phyloP scores from a whole-genome alignment of 2,329 filamentous ascomycete genomes.

The Xylariaceae sp. region DNA sequence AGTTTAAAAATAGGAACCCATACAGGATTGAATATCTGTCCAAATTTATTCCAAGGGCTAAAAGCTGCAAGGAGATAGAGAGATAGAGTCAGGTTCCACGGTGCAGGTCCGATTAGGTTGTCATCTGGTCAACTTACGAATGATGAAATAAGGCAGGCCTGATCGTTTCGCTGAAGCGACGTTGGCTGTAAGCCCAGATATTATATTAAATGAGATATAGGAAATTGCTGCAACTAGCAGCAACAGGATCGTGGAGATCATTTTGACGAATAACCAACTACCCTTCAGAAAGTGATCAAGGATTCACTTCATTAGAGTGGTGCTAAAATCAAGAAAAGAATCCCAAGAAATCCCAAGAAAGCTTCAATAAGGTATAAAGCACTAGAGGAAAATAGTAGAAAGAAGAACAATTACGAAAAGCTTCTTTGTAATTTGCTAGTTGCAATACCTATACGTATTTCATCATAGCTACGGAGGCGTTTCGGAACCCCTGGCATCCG shows the following conservation, averaged over 20 bases:
- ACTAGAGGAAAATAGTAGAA: background rate
- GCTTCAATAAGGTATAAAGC: too few relatives aligned
- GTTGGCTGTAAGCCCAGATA: conserved; percentile 46
- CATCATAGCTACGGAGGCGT: conserved; percentile 4
- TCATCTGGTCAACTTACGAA: conserved; percentile 48
- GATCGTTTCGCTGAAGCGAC: conserved; percentile 53
- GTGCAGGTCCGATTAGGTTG: background rate
- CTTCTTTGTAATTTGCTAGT: background rate
- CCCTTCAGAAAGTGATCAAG: background rate
- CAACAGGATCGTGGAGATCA: conserved; percentile 43
- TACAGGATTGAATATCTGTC: conserved; percentile 57
- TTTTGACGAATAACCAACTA: conserved; percentile 17
- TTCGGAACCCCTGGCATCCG: conserved; percentile 23
- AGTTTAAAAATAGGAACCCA: conserved; percentile 59
- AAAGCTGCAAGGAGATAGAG: conserved; percentile 41
- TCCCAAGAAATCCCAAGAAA: background rate
- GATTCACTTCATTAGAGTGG: background rate
- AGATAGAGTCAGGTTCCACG: conserved; percentile 13
- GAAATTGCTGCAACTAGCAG: conserved; percentile 39
- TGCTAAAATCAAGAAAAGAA: background rate
- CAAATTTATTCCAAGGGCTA: conserved; percentile 53
- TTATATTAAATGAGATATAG: conserved; percentile 38
- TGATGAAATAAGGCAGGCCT: conserved; percentile 55
- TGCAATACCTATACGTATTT: too few relatives aligned
- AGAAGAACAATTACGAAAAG: background rate